Conservation (phyloP, 768 basidiomycete species). For the Dacryopinax primogenitus region DNA sequence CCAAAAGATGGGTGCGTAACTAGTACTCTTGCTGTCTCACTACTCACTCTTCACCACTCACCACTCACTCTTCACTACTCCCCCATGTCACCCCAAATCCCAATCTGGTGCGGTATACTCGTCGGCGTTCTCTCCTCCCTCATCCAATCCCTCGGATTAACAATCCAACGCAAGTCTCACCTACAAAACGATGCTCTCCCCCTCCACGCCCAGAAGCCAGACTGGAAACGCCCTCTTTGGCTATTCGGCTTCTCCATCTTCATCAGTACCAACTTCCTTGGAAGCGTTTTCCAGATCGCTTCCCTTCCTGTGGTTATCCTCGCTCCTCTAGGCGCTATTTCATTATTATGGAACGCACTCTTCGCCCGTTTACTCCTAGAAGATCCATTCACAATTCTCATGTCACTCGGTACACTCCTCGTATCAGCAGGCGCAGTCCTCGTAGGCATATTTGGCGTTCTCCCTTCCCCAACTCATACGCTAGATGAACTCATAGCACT, state of each 20-base stretch:
- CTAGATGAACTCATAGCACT: conserved; percentile 71
- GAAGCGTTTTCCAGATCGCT: conserved; percentile 83
- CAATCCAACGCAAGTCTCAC: conserved; percentile 89
- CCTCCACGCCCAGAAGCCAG: conserved; percentile 46
- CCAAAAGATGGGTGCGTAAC: too few species aligned
- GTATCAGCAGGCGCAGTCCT: conserved; percentile 81
- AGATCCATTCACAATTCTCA: conserved; percentile 71
- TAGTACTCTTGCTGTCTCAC: too few species aligned
- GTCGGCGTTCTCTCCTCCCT: conserved; percentile 72
- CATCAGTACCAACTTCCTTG: conserved; percentile 75
- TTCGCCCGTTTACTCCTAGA: conserved; percentile 76
- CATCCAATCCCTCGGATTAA: conserved; percentile 76
- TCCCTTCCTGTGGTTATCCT: conserved; percentile 90
- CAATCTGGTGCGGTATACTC: background rate
- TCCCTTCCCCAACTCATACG: conserved; percentile 74
- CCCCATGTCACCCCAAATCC: background rate
- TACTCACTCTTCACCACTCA: background rate
- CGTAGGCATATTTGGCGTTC: conserved; percentile 84
- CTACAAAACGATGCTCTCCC: conserved; percentile 66
- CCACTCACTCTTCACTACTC: background rate
- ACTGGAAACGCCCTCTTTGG: conserved; percentile 81
- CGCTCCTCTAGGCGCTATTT: conserved; percentile 74
- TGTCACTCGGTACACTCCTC: conserved; percentile 73
- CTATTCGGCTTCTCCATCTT: conserved; percentile 75
- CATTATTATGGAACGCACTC: conserved; percentile 86